Evolutionary conservation across 352 stramenopile genomes (phyloP), one percentile per base, ranked within the genome.

Genomic region (Phytophthora capsici): DNA sequence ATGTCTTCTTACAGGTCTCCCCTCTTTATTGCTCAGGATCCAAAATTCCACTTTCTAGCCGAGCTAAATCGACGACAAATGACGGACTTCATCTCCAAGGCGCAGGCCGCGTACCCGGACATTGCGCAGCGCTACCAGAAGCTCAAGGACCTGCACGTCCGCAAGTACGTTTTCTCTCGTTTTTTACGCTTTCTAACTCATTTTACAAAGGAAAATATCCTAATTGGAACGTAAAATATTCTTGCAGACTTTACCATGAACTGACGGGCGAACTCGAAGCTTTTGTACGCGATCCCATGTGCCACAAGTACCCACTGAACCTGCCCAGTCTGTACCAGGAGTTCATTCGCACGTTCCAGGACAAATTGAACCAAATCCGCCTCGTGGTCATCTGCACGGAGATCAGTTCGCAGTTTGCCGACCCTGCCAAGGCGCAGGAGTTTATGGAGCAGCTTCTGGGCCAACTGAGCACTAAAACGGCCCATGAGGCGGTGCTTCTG

Each of bases 191-290:
- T 17, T 0, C 26, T 23, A 51, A 55, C 13, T 28, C 20, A 4
- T 22, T 50, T 40, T 54, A 44, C 36, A 23, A 20, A 14, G 7
- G 22, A 52, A 19, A 26, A 32, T 12, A 32, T 28, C 45, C 26
- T n/a, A 12, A 19, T 62, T 9, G 28, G 28, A 32, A 32, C 12
- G 2, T 32, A 40, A 28, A 4, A 28, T n/a, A 26, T 60, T 63
- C 13, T 28, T 41, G 6, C 57, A 99, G 98, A 77, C 73, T 99
- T 28, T 99, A 97, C 88, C 97, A 99, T 93, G 96, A 99, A 75
- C 90, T 99, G 20, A 99, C 97, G 4, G 77, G 96, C 54, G 83
- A 89, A 32, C 60, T 99, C 16, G 80, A 98, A 54, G 77, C 88
- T 25, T 98, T 99, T 66, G 86, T 99, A 22, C 88, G 85, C 45